Base-by-base conservation (phyloP, 805 yeast genomes). In the Zygoascus flipseniorum region DNA sequence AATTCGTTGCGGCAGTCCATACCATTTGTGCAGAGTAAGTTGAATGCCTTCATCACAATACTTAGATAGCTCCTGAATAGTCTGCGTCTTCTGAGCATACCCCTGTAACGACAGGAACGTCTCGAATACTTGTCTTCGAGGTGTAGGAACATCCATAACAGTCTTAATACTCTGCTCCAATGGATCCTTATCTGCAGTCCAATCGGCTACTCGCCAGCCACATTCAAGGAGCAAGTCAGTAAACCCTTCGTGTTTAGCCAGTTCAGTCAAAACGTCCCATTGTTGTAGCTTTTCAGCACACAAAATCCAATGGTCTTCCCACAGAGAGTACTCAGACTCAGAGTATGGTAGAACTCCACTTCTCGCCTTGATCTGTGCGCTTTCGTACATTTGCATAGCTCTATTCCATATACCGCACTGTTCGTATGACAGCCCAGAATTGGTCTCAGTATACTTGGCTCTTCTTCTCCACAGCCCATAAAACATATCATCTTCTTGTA, bases 121-220 rank as follows among this genome's bases (percentile, higher is more conserved):
- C 67, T 93, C 97, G 66, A 92, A 92, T 54, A 89, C 85, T 69
- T 93, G 97, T 57, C 99, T 79, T 60, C 99, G 78, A 1, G 99
- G 98, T 0, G 99, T 95, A 3, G 99, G 98, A 26, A 90, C 97
- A 69, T 93, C 99, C 96, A 93, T 89, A 5, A 93, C 96, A 44
- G 95, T 86, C 68, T 89, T 88, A 26, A 93, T 95, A 1, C 96
- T 85, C 63, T 88, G 96, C 64, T 90, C 97, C 41, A 93, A 73
- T 0, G 98, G 93, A 59, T 92, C 98, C 58, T 90, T 79, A 63
- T 95, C 99, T 8, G 95, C 83, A 56, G 84, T 85, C 99, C 99
- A 93, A 64, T 93, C 98, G 8, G 99, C 97, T 42, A 93, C 95
- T 64, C 99, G 78, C 99, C 99, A 93, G 41, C 98, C 99, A 76